Evolutionary conservation across 148 eudicot genomes (phyloP).

Genomic region (Diospyros lotus): DNA sequence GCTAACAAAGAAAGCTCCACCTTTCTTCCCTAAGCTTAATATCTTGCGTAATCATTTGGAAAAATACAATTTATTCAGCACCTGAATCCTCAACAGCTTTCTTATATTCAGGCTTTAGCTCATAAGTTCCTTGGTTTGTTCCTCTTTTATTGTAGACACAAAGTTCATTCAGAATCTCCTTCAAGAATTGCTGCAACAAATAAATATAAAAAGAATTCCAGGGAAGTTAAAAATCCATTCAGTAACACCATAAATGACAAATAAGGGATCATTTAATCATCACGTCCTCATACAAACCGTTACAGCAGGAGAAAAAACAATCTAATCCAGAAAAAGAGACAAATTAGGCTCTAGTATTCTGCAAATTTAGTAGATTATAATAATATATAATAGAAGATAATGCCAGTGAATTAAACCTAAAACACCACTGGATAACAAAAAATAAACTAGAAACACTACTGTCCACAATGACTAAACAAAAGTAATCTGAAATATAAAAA

Average conservation of each 20-base stretch:
- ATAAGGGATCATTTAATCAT: too few relatives aligned
- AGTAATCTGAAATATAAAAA: neutral
- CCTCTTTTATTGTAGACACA: conserved; percentile 98
- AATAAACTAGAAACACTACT: too few relatives aligned
- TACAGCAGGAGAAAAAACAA: neutral
- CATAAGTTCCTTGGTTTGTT: conserved; percentile 89
- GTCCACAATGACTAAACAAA: neutral
- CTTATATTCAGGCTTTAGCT: conserved; percentile 96
- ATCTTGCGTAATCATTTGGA: neutral
- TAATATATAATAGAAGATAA: too few relatives aligned
- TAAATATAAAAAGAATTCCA: neutral
- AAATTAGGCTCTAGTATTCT: too few relatives aligned
- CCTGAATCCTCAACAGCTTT: conserved; percentile 76
- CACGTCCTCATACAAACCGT: neutral
- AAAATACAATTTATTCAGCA: conserved; percentile 38
- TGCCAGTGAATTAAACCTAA: too few relatives aligned
- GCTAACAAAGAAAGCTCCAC: neutral
- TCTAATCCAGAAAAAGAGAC: neutral
- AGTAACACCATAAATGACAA: neutral
- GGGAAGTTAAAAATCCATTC: neutral
- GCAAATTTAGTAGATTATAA: too few relatives aligned
- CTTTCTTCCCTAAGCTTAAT: neutral
- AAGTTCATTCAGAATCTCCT: conserved; percentile 88
- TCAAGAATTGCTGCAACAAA: conserved; percentile 81
- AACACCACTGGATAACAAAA: too few relatives aligned